A percentile compares a stretch with the other conserved stretches of the same genome.
phyloP scores from a whole-genome alignment of 192 early-diverging fungal genomes.

The Linderina pennispora region DNA sequence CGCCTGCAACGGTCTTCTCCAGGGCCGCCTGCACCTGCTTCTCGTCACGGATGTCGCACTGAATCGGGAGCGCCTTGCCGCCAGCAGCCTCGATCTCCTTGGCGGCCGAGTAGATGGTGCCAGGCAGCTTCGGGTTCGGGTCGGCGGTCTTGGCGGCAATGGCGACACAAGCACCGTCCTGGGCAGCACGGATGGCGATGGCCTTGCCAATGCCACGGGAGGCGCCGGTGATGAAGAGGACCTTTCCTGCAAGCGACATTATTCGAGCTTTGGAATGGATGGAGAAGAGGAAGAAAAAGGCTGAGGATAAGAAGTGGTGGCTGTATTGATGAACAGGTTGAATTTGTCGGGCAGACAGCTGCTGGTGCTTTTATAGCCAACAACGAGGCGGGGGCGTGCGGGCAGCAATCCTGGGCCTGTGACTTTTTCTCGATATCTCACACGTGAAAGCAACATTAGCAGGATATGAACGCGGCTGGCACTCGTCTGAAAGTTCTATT shows the following conservation, averaged over 20 bases:
- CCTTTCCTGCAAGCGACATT: conserved; percentile 50
- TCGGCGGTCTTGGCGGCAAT: conserved; percentile 73
- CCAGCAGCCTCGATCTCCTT: conserved; percentile 65
- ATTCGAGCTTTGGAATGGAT: too few relatives aligned
- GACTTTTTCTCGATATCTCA: too few relatives aligned
- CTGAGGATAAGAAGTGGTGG: too few relatives aligned
- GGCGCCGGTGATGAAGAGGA: conserved; percentile 54
- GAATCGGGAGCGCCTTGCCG: conserved; percentile 66
- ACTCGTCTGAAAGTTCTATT: too few relatives aligned
- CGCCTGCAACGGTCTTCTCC: conserved; percentile 50
- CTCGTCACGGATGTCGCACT: conserved; percentile 82
- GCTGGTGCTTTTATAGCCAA: too few relatives aligned
- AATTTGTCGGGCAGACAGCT: too few relatives aligned
- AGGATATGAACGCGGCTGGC: too few relatives aligned
- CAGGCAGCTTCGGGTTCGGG: conserved; percentile 67
- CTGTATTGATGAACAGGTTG: too few relatives aligned
- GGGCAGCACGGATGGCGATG: conserved; percentile 61
- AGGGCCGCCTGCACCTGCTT: conserved; percentile 65
- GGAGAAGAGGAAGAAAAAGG: too few relatives aligned
- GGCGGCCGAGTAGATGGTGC: conserved; percentile 78
- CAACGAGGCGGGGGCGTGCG: too few relatives aligned
- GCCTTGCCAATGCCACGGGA: conserved; percentile 77
- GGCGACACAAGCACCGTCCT: conserved; percentile 61
- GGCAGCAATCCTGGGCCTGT: too few relatives aligned
- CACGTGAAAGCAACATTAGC: too few relatives aligned